Evolutionary conservation across 805 yeast genomes (phyloP).

Genomic region (Starmerella vitae): DNA sequence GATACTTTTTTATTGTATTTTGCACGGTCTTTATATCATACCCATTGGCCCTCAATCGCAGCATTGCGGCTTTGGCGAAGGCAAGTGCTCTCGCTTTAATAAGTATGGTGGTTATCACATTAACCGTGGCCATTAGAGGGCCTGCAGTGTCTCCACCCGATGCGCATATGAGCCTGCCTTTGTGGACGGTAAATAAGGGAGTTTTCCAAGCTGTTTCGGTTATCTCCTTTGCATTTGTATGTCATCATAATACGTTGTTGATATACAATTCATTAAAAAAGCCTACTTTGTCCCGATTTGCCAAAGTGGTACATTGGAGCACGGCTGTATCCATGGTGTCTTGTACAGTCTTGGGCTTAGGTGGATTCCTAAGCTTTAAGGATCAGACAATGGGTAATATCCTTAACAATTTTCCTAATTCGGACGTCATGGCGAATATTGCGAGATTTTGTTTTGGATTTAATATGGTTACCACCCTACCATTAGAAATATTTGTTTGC

Average conservation of each 20-base stretch:
- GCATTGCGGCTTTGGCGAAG: slow-evolving; percentile 70
- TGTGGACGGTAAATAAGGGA: slow-evolving; percentile 41
- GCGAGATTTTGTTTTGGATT: slow-evolving; percentile 86
- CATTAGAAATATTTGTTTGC: slow-evolving; percentile 79
- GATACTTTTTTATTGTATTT: slow-evolving; percentile 58
- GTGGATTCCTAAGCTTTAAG: slow-evolving; percentile 66
- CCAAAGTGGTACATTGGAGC: slow-evolving; percentile 67
- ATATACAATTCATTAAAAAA: slow-evolving; percentile 70
- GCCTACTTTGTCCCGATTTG: slow-evolving; percentile 64
- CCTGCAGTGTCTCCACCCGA: slow-evolving; percentile 35
- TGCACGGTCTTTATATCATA: slow-evolving; percentile 63
- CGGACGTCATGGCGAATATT: slow-evolving; percentile 62
- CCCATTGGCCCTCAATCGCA: slow-evolving; percentile 68
- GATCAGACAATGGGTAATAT: slow-evolving; percentile 74
- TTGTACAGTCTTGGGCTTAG: slow-evolving; percentile 62
- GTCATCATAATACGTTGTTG: slow-evolving; percentile 88
- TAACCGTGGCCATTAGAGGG: slow-evolving; percentile 60
- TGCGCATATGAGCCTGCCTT: slow-evolving; percentile 27
- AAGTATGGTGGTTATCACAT: slow-evolving; percentile 69
- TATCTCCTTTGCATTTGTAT: slow-evolving; percentile 85
- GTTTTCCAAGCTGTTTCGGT: slow-evolving; percentile 87
- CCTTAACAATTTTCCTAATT: slow-evolving; percentile 68
- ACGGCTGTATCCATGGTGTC: slow-evolving; percentile 69
- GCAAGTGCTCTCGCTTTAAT: slow-evolving; percentile 76
- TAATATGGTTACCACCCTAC: slow-evolving; percentile 85